These are phyloP conservation scores for Phaeosphaeriaceae sp. DNA, from an alignment of 2,329 filamentous ascomycete genomes.

Conservation along the genomic window DNA sequence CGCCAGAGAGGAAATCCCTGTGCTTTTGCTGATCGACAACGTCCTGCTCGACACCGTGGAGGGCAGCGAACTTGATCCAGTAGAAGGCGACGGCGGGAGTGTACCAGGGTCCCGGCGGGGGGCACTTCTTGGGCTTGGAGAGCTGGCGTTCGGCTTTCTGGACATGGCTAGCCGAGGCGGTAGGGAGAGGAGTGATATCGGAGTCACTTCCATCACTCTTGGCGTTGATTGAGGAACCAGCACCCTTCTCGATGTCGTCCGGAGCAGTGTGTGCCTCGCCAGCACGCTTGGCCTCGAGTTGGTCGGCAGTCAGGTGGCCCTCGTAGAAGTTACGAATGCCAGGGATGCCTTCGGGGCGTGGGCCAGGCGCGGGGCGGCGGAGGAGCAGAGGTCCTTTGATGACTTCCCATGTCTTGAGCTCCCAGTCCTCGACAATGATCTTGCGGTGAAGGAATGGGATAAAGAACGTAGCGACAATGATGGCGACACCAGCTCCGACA, in stretches of 20 bases:
- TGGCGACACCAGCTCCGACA: slow-evolving; percentile 58
- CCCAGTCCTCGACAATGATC: slow-evolving; percentile 67
- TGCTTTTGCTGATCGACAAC: slow-evolving; percentile 15
- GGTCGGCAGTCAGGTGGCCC: slow-evolving; percentile 62
- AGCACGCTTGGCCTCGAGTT: slow-evolving; percentile 51
- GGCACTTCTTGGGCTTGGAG: slow-evolving; percentile 26
- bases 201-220: slow-evolving; percentile 22
- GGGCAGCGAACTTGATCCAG: slow-evolving; percentile 54
- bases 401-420: slow-evolving; percentile 64
- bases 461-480: slow-evolving; percentile 61
- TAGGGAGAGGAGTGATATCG: slow-evolving; percentile 23
- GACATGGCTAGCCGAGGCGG: slow-evolving; percentile 1
- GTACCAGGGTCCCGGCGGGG: slow-evolving; percentile 53
- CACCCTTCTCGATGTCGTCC: slow-evolving; percentile 38
- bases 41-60: slow-evolving; percentile 54
- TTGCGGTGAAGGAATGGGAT: slow-evolving; percentile 66
- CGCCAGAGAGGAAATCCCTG: slow-evolving; percentile 58
- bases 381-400: slow-evolving; percentile 62
- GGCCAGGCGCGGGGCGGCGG: slow-evolving; percentile 39
- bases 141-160: slow-evolving; percentile 12
- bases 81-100: slow-evolving; percentile 53
- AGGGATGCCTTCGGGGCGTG: slow-evolving; percentile 50
- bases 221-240: slow-evolving; percentile 8
- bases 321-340: slow-evolving; percentile 63
- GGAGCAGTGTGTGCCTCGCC: slow-evolving; percentile 16